Base-by-base conservation (phyloP, 1,139 yeast genomes). In the Diutina neorugosa region DNA sequence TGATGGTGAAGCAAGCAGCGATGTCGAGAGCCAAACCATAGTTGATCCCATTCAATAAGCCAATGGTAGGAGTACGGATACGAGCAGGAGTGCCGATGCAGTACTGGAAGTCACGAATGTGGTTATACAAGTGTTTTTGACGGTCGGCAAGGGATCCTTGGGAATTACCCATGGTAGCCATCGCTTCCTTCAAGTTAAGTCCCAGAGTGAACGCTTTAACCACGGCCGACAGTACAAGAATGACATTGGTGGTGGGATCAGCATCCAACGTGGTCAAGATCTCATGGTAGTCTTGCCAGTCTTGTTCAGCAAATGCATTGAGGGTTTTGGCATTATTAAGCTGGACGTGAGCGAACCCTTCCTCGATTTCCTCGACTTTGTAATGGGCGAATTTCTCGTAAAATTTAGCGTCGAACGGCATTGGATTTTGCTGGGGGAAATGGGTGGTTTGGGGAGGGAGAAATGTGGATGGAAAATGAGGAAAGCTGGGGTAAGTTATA, bases 1-100 rank as follows among this genome's bases (percentile, higher is more conserved):
- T 73, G 50, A 86, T 77, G 46, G 82, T 75, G 48, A 76, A 73
- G 1, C 85, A 77, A 21, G 83, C 67, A 11, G 84, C 69, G 49
- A 86, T 77, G 65, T 86, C 94, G 51, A 86, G 61, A 0, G 86
- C 94, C 53, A 86, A 73, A 0, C 95, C 95, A 61, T 72, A 74
- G 53, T 66, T 63, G 37, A 71, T 63, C 0, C 81, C 82, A 60
- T 77, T 76, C 56, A 76, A 62, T 34, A 77, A 63, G 20, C 71
- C 73, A 57, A 77, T 75, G 18, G 81, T 76, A 14, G 82, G 82
- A 4, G 78, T 76, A 40, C 58, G 61, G 56, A 77, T 72, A 40
- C 77, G 69, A 1, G 78, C 68, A 2, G 81, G 78, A 4, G 73
- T 64, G 2, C 71, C 67, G 56, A 85, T 76, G 52, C 80, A 71